A percentile compares a stretch with the other conserved stretches of the same genome.
Evolutionary conservation across 2,329 filamentous ascomycete genomes (phyloP).

Genomic region (Xylaria sp.): DNA sequence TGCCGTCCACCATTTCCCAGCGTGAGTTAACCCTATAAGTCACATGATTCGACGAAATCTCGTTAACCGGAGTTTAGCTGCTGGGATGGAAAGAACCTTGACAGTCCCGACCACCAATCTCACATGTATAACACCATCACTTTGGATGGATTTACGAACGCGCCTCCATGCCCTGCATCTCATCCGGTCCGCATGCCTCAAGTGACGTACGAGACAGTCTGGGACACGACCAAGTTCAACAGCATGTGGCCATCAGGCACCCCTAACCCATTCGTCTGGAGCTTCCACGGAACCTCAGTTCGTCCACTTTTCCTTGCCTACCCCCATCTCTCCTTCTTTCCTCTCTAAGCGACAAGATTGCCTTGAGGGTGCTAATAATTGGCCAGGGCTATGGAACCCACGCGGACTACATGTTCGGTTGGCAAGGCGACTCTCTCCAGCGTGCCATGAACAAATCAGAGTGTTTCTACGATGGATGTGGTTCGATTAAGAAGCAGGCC

Average conservation of each 20-base stretch:
- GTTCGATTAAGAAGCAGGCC: constrained; percentile 50
- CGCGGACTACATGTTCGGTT: constrained; percentile 54
- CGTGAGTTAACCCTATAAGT: constrained; percentile 44
- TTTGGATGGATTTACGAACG: constrained; percentile 39
- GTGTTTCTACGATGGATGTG: constrained; percentile 55
- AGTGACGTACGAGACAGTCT: constrained; percentile 59
- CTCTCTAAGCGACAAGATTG: background rate
- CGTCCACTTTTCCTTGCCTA: background rate
- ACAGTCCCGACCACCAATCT: constrained; percentile 47
- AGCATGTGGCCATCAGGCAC: constrained; percentile 52
- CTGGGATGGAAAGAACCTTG: constrained; percentile 59
- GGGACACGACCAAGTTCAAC: constrained; percentile 57
- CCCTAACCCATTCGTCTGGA: constrained; percentile 50
- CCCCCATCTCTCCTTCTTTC: background rate
- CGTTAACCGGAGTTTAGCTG: constrained; percentile 46
- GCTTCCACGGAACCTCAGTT: constrained; percentile 45
- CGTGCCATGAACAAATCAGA: constrained; percentile 54
- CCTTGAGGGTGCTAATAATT: background rate
- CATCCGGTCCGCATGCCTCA: constrained; percentile 58
- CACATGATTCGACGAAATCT: background rate
- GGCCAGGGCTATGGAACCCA: constrained; percentile 50
- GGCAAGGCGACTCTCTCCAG: constrained; percentile 50
- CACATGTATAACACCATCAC: constrained; percentile 48
- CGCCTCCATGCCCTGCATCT: constrained; percentile 47
- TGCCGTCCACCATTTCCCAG: constrained; percentile 56